Conservation (phyloP, 2,329 filamentous ascomycete genomes). For the Leptodontidium sp. region DNA sequence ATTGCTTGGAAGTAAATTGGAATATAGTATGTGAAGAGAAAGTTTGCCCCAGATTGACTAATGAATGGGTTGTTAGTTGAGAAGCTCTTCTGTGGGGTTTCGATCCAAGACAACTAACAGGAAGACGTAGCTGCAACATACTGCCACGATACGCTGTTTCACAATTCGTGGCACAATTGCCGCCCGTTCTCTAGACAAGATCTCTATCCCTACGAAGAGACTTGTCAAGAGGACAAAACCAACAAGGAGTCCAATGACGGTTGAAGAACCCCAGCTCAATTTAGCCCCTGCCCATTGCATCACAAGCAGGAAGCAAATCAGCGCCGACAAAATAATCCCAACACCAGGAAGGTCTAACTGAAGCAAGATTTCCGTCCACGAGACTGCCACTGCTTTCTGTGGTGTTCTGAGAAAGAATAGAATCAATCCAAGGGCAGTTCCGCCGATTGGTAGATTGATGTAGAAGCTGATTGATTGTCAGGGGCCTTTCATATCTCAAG, state of each 20-base stretch:
- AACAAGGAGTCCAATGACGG: slow-evolving; percentile 54
- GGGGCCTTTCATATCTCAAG: not conserved
- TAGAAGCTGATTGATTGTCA: slow-evolving; percentile 25
- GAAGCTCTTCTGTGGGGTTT: slow-evolving; percentile 20
- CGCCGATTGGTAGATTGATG: slow-evolving; percentile 53
- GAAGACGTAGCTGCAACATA: slow-evolving; percentile 40
- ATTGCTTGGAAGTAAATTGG: slow-evolving; percentile 46
- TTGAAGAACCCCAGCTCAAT: slow-evolving; percentile 52
- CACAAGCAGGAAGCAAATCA: slow-evolving; percentile 55
- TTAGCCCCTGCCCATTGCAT: slow-evolving; percentile 56
- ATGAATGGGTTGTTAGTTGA: slow-evolving; percentile 25
- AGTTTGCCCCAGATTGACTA: slow-evolving; percentile 28
- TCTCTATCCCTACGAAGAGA: slow-evolving; percentile 50
- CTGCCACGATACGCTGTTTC: no score
- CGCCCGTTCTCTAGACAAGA: slow-evolving; percentile 54
- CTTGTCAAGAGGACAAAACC: slow-evolving; percentile 46
- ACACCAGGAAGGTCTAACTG: slow-evolving; percentile 58
- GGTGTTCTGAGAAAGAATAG: slow-evolving; percentile 42
- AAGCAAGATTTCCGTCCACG: slow-evolving; percentile 53
- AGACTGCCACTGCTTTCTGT: slow-evolving; percentile 36
- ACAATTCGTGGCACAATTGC: slow-evolving; percentile 58
- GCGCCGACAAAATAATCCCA: slow-evolving; percentile 53
- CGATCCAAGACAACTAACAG: slow-evolving; percentile 37
- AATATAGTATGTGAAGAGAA: slow-evolving; percentile 29
- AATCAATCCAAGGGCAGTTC: slow-evolving; percentile 47